Evolutionary conservation across 108 stramenopile genomes (phyloP), one percentile per base, ranked within the genome.

Genomic region (Cyclotella distinguenda): DNA sequence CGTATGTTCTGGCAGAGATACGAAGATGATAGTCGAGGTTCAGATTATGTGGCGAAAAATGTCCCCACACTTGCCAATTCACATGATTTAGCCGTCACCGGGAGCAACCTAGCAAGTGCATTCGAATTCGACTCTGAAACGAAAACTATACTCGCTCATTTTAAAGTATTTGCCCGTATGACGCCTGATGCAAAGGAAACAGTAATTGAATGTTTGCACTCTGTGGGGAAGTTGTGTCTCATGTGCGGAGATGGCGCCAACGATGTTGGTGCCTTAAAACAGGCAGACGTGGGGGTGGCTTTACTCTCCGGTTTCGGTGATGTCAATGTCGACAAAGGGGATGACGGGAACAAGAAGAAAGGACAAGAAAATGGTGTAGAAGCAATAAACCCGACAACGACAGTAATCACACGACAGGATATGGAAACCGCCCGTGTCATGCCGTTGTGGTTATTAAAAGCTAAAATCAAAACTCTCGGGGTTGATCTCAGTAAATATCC

Each of bases 221-320:
- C 85, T 18, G 81, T 88, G 9, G 94, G 89, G 21, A 72, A 69
- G 42, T 76, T 87, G 18, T 93, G 94, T 67, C 63, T 98, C 21
- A 98, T 98, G 97, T 98, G 97, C 58, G 97, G 97, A 38, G 96
- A 97, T 62, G 96, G 96, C 36, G 96, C 95, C n/a, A 97, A 97
- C 66, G 96, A 84, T 58, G 86, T 85, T 43, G 80, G 84, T 50
- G 94, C 92, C 25, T 81, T 97, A 50, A 95, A 96, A 64, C 87
- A 90, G 71, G 95, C 95, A 21, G 90, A 95, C 61, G 94, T 96
- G 13, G 97, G 97, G 22, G 96, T 97, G 11, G 97, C 96, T n/a
- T 68, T 94, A 15, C 77, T 94, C 16, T 83, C 93, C 32, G 95
- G 97, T 15, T 97, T 96, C 72, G 97, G 95, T 40, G 96, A 97